Evolutionary conservation across 352 stramenopile species (phyloP).

Genomic region (Phytophthora pistaciae): DNA sequence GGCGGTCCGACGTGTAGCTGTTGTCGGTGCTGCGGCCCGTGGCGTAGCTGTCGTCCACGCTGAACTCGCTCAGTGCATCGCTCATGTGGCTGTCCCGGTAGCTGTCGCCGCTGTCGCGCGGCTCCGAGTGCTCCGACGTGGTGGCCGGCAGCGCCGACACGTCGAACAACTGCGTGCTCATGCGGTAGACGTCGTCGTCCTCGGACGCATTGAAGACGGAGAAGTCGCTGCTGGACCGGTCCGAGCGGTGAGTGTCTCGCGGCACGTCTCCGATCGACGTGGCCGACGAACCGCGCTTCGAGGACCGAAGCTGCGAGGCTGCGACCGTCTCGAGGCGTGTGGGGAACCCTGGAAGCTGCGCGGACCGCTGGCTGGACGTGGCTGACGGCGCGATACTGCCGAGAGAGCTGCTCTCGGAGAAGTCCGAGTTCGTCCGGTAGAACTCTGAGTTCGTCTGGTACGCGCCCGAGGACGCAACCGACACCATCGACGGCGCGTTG

Average conservation of each 20-base stretch:
- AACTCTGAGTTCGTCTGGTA: constrained; percentile 15
- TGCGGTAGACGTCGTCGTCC: constrained; percentile 23
- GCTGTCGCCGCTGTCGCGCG: constrained; percentile 4
- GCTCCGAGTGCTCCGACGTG: constrained; percentile 36
- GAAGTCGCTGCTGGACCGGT: constrained; percentile 47
- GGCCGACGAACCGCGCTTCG: constrained; percentile 28
- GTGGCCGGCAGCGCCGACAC: constrained; percentile 22
- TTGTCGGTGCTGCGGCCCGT: constrained; percentile 18
- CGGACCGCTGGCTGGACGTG: constrained; percentile 14
- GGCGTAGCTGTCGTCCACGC: constrained; percentile 30
- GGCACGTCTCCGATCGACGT: constrained; percentile 27
- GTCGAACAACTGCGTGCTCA: constrained; percentile 38
- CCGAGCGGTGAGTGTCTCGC: constrained; percentile 37
- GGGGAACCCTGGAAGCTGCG: constrained; percentile 13
- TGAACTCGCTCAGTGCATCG: constrained; percentile 32
- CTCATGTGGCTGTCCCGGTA: constrained; percentile 3
- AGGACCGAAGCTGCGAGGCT: constrained; percentile 16
- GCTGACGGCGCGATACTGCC: constrained; percentile 29
- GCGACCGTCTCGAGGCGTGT: constrained; percentile 20
- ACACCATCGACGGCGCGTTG: constrained; percentile 16
- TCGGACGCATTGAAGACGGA: constrained; percentile 45
- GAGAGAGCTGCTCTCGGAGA: constrained; percentile 31
- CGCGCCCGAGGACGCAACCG: constrained; percentile 3
- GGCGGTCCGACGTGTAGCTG: constrained; percentile 14
- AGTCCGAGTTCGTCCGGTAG: constrained; percentile 16